Evolutionary conservation across 257 asterid genomes (phyloP), one percentile per base, ranked within the genome.

Genomic region (Ophiorrhiza pumila): DNA sequence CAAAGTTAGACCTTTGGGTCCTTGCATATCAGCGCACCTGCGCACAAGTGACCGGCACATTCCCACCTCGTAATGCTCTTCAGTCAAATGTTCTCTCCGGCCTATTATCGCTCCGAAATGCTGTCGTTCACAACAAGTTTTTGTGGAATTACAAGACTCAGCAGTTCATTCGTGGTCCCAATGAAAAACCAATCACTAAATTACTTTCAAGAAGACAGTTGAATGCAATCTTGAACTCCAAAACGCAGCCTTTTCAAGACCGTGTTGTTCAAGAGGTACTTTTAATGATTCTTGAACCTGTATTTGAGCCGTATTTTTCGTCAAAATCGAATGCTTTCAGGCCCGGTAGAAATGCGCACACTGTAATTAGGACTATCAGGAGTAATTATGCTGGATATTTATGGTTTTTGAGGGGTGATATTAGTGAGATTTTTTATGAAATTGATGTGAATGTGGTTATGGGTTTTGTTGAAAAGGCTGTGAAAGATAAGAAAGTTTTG

Each of bases 21-120:
- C 96, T 94, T 75, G 97, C 99, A 56, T 94, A 94, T 83, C 99
- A 94, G 85, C 89, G 99, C 47, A 83, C 95, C 2, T 90, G 89
- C 78, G 97, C 97, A 52, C 95, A 94, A 69, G 83, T 85, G 46
- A 90, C 92, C 61, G 99, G 99, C 35, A 79, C 97, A 4, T 94
- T 88, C 78, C 99, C 97, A 6, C 97, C 96, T 34, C 89, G 83
- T 27, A 88, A 86, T 63, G 88, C 96, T 25, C 71, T 94, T 53
- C 88, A 90, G 41, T 52, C 84, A 0, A 77, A 85, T 78, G 83
- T 87, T 53, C 90, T 94, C 22, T 72, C 82, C 68, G 75, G 79
- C 63, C 88, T 94, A 66, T 73, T 81, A 34, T 83, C 96, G 64
- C 95, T 91, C 52, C 78, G 84, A n/a, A 77, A 91, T 73, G 87